Evolutionary conservation across 208 protist genomes (phyloP), one percentile per base, ranked within the genome.

Genomic region (Leishmania turanica): DNA sequence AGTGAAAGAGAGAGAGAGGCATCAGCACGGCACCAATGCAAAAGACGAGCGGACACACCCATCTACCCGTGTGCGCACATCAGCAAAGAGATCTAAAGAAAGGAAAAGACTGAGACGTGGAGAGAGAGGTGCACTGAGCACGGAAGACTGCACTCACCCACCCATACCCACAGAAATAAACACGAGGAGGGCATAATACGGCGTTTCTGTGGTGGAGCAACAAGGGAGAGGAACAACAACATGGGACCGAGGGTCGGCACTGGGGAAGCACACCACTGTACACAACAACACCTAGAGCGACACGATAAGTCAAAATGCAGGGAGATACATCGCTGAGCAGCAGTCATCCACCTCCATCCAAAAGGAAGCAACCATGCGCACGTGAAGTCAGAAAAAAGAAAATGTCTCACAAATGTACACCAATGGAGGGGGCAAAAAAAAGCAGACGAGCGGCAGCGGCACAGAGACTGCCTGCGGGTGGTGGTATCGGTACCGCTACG

Each of bases 11-110:
- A 24, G 21, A 56, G 37, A 40, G 34, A 34, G 71, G 37, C 24
- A 80, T 34, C 68, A 45, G 27, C 31, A 51, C 31, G 11, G 58
- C 21, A 47, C 9, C n/a, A 84, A 66, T 60, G 49, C 69, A 75
- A 45, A 69, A 79, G 31, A 78, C 78, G 73, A 19, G 71, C 51
- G 24, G 54, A 45, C n/a, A 21, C 2, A 42, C 58, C 45, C 19
- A 31, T 45, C 34, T 40, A 74, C 37, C 45, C 49, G 31, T 2
- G 75, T 65, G 31, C n/a, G 31, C 62, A 31, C 31, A 34, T 40
- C 62, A 40, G 45, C 45, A 40, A 9, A 19, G 53, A 31, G 24
- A 60, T 40, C 9, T 68, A 42, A 53, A 9, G 8, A 27, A 27
- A 58, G 6, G 56, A 51, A 40, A 71, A 65, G 5, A 13, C 13